Percentiles rank a stretch among this genome's conserved stretches.
phyloP scores from a whole-genome alignment of 768 basidiomycete species.

The Steccherinum ochraceum region DNA sequence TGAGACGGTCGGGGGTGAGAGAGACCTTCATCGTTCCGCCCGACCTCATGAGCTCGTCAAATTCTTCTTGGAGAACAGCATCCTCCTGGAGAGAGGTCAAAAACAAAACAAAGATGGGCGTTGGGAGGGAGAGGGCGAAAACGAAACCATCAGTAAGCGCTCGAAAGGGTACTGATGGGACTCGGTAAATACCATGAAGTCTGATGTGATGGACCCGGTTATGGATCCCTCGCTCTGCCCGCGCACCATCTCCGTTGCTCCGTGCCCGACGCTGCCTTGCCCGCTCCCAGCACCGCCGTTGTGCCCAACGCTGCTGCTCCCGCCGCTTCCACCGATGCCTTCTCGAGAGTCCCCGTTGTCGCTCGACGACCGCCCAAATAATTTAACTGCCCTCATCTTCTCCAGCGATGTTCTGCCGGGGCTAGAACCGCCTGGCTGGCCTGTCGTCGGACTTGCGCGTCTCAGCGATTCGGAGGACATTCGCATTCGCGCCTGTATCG shows the following conservation, averaged over 20 bases:
- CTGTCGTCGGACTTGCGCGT: not conserved
- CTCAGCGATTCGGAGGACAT: conserved; percentile 35
- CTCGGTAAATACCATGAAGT: conserved; percentile 9
- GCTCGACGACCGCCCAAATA: conserved; percentile 41
- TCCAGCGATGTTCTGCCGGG: conserved; percentile 45
- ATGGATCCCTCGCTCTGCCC: not conserved
- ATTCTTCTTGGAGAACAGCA: conserved; percentile 56
- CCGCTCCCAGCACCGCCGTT: too few species aligned
- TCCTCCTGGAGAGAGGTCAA: conserved; percentile 34
- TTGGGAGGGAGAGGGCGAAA: conserved; percentile 1
- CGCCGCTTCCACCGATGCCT: conserved; percentile 6
- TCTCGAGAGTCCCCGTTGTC: conserved; percentile 22
- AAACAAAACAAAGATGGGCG: not conserved
- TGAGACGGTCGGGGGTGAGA: conserved; percentile 88
- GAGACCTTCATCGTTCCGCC: conserved; percentile 93
- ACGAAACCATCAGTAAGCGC: conserved; percentile 5
- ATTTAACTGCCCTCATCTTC: conserved; percentile 55
- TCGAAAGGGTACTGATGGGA: conserved; percentile 12
- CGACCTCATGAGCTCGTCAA: conserved; percentile 89
- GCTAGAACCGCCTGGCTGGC: not conserved
- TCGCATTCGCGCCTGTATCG: conserved; percentile 13
- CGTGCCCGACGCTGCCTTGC: too few species aligned
- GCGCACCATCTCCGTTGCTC: not conserved
- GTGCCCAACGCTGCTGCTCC: too few species aligned
- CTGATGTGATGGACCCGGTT: not conserved